Evolutionary conservation across 768 basidiomycete species (phyloP).

Genomic region (Candolleomyces aberdarensis): DNA sequence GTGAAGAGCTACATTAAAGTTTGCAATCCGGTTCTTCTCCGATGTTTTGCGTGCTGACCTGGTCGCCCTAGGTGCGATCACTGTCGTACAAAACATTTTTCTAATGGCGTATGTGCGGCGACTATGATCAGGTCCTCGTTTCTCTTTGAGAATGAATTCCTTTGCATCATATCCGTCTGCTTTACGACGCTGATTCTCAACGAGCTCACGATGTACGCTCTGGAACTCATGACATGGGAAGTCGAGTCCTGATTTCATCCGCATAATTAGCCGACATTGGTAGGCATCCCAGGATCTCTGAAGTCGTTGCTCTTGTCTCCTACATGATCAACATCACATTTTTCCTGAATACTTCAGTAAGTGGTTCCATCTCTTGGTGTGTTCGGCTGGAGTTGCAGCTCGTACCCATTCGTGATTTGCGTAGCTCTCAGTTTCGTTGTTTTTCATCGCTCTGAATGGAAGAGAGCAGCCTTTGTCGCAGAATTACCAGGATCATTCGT

Average conservation of each 20-base stretch:
- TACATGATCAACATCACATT: constrained; percentile 92
- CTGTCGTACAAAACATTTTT: constrained; percentile 98
- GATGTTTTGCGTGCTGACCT: neutral
- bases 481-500: constrained; percentile 84
- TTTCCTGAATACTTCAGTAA: constrained; percentile 96
- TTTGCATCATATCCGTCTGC: constrained; percentile 97
- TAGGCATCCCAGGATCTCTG: constrained; percentile 81
- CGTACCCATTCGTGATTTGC: neutral
- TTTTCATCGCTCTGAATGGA: constrained; percentile 86
- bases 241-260: constrained; percentile 9
- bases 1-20: constrained; percentile 95
- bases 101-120: constrained; percentile 89
- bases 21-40: constrained; percentile 24
- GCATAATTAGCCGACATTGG: neutral
- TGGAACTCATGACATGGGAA: constrained; percentile 97
- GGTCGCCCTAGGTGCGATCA: constrained; percentile 69
- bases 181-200: constrained; percentile 95
- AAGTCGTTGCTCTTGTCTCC: constrained; percentile 82
- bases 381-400: neutral
- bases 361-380: constrained; percentile 21
- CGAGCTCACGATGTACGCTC: constrained; percentile 97
- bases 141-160: constrained; percentile 94
- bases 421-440: constrained; percentile 91
- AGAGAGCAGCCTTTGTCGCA: constrained; percentile 91
- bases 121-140: constrained; percentile 98